These are phyloP conservation scores for Pseudocercospora fuligena DNA, from an alignment of 2,329 filamentous ascomycete species.

Conservation along the genomic window DNA sequence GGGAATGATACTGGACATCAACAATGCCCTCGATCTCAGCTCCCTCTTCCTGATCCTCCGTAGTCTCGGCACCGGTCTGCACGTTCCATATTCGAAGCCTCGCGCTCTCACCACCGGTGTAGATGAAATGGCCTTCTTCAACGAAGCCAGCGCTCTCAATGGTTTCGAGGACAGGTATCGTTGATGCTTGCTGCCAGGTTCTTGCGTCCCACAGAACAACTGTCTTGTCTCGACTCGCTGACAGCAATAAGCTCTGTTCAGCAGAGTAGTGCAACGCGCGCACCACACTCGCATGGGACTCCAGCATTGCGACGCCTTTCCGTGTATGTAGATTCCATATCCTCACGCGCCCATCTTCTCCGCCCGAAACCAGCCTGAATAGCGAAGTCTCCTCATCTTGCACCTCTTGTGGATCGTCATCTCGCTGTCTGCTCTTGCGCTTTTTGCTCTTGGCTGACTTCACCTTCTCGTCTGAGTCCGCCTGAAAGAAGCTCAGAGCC, in stretches of 20 bases:
- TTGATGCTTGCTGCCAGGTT: conserved; percentile 81
- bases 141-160: conserved; percentile 85
- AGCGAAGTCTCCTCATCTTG: conserved; percentile 58
- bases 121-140: conserved; percentile 71
- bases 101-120: conserved; percentile 83
- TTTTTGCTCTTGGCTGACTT: conserved; percentile 43
- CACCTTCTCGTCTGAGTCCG: conserved; percentile 30
- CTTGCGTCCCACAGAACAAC: conserved; percentile 87
- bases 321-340: conserved; percentile 91
- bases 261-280: conserved; percentile 81
- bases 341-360: conserved; percentile 89
- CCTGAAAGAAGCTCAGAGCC: conserved; percentile 87
- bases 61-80: conserved; percentile 77
- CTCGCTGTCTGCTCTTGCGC: conserved; percentile 54
- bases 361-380: conserved; percentile 86
- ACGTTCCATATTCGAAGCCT: conserved; percentile 83
- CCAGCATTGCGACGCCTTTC: conserved; percentile 74
- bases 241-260: conserved; percentile 75
- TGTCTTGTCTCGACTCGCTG: conserved; percentile 89
- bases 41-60: conserved; percentile 68
- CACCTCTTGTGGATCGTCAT: conserved; percentile 53
- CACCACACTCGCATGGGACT: conserved; percentile 96
- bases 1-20: conserved; percentile 68
- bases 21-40: conserved; percentile 71
- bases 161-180: conserved; percentile 82